Evolutionary conservation across 2,329 filamentous ascomycete species (phyloP), one percentile per base, ranked within the genome.

Genomic region (Venturiaceae sp.): DNA sequence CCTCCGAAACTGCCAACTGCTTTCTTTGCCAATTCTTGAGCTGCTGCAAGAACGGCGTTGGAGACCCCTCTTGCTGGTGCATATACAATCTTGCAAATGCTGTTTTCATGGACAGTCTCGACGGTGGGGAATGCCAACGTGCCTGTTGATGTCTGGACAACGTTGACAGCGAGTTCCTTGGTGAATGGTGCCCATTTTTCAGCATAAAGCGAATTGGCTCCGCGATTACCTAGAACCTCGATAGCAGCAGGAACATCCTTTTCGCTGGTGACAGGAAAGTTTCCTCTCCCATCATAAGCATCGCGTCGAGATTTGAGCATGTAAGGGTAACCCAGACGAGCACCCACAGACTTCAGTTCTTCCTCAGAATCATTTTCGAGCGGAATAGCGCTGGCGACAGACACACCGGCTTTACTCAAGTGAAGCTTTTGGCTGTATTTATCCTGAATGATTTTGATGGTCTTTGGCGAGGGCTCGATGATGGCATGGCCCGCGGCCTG

Each of bases 61-160:
- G 84, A 77, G 3, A 95, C 84, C 6, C 82, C 79, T 37, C 92
- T 82, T 1, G 92, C 89, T 2, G 94, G 94, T 56, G 87, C 86
- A 69, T 92, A 96, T 2, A 92, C 90, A 63, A 92, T 85, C 65
- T 95, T 94, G 81, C 94, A 97, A 65, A 99, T 91, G 68, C 85
- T 94, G 72, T 97, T 89, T 72, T 96, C 90, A 66, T 99, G 94
- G 32, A 97, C 82, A 1, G 92, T 97, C 76, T 99, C 94, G 1
- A 96, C 92, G 0, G 87, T 87, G 0, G 94, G 92, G 69, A 94
- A 97, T 4, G 92, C 83, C 33, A 91, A 76, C 3, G 83, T 78
- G 5, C 75, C 73, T 63, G 95, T 85, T 67, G 92, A 88, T 0
- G 89, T 95, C 67, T 95, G 88, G 59, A 97, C 84, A 8, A 96